phyloP scores from a whole-genome alignment of 1,139 yeast genomes.

The Cylindricascospora bacillispora region DNA sequence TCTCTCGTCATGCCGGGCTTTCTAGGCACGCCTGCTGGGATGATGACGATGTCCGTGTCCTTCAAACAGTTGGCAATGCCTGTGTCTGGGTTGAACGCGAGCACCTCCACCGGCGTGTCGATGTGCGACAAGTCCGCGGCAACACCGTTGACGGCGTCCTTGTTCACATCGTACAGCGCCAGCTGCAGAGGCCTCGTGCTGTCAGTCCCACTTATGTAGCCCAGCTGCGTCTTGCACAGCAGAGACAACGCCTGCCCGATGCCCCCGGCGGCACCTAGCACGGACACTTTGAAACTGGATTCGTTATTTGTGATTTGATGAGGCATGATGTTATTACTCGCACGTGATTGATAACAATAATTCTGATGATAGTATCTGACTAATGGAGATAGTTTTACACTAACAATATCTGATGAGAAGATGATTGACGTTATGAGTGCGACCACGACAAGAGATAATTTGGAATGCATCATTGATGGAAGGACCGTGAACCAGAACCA shows the following conservation, averaged over 20 bases:
- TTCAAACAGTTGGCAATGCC: slow-evolving; percentile 48
- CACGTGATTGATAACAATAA: background rate
- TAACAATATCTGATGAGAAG: slow-evolving; percentile 1
- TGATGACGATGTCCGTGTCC: slow-evolving; percentile 66
- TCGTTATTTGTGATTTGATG: slow-evolving; percentile 7
- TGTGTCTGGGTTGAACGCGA: slow-evolving; percentile 56
- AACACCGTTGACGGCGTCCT: slow-evolving; percentile 60
- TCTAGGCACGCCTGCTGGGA: slow-evolving; percentile 96
- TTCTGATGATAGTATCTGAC: background rate
- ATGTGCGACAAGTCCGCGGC: slow-evolving; percentile 87
- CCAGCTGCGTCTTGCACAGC: slow-evolving; percentile 43
- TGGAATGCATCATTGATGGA: no score
- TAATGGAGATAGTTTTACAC: background rate
- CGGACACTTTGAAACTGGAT: slow-evolving; percentile 40
- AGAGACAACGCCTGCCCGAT: slow-evolving; percentile 92
- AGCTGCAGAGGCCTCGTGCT: slow-evolving; percentile 9
- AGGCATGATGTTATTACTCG: slow-evolving; percentile 12
- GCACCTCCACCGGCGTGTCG: slow-evolving; percentile 64
- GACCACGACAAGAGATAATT: no score
- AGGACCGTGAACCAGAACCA: no score
- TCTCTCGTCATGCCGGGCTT: slow-evolving; percentile 98
- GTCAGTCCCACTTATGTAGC: slow-evolving; percentile 33
- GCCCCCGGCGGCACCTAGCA: slow-evolving; percentile 75
- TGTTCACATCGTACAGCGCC: slow-evolving; percentile 59
- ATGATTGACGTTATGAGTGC: no score